Conservation (phyloP, 1,139 yeast species). For the Pichia sp. region DNA sequence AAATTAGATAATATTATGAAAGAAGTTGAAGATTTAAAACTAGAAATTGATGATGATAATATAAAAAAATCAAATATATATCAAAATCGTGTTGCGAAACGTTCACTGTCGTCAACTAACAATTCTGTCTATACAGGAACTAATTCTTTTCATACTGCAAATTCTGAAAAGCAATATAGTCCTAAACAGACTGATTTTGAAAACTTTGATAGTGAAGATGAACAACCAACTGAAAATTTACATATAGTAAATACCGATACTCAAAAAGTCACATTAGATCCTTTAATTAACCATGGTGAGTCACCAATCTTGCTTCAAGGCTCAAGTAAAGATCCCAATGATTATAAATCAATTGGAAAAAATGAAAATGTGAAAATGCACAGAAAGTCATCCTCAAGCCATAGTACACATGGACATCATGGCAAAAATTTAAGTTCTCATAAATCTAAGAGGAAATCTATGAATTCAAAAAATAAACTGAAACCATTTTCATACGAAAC, state of each 20-base stretch:
- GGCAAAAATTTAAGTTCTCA: slow-evolving; percentile 7
- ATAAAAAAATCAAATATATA: background rate
- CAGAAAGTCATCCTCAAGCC: slow-evolving; percentile 1
- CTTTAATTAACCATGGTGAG: background rate
- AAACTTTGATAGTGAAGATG: slow-evolving; percentile 14
- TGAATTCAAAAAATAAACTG: slow-evolving; percentile 16
- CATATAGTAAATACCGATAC: background rate
- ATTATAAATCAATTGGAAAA: background rate
- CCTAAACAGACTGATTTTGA: slow-evolving; percentile 6
- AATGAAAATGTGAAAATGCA: slow-evolving; percentile 1
- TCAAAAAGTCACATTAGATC: background rate
- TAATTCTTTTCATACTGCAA: slow-evolving; percentile 29
- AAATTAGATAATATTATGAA: slow-evolving; percentile 28
- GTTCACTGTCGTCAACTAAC: slow-evolving; percentile 1
- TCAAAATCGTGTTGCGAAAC: background rate
- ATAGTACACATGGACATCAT: slow-evolving; percentile 1
- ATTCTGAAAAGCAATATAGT: slow-evolving; percentile 7
- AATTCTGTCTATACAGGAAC: slow-evolving; percentile 13
- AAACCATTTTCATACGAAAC: slow-evolving; percentile 53
- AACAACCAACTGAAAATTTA: background rate
- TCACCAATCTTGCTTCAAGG: background rate
- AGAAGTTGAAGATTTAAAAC: slow-evolving; percentile 25
- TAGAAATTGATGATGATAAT: slow-evolving; percentile 18
- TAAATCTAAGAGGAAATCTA: slow-evolving; percentile 10
- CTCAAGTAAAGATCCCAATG: background rate